Evolutionary conservation across 257 asterid genomes (phyloP).

Genomic region (Solanum arcanum): DNA sequence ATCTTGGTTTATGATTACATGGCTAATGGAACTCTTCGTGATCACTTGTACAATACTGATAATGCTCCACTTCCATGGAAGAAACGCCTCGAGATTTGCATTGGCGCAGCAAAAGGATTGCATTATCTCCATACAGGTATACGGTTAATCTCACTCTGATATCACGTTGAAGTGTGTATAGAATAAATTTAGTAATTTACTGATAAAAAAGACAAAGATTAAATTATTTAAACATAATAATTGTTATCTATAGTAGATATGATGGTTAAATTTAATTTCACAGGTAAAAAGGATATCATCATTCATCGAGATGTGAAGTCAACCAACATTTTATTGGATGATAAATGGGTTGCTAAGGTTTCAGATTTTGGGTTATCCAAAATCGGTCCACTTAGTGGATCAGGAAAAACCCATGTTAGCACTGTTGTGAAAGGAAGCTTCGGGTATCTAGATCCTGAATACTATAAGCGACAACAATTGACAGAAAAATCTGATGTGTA

Average conservation of each 20-base stretch:
- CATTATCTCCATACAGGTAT: conserved; percentile 48
- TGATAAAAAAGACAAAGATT: neutral
- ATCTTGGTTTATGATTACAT: conserved; percentile 63
- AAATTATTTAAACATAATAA: neutral
- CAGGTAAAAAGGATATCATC: conserved; percentile 16
- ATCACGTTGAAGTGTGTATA: neutral
- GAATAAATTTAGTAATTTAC: neutral
- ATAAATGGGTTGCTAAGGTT: conserved; percentile 53
- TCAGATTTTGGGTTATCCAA: conserved; percentile 72
- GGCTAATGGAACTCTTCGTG: conserved; percentile 43
- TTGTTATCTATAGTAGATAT: neutral
- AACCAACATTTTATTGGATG: conserved; percentile 50
- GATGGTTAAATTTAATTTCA: neutral
- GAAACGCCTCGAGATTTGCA: conserved; percentile 40
- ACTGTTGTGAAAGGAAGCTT: conserved; percentile 65
- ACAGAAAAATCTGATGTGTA: conserved; percentile 66
- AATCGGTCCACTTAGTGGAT: conserved; percentile 32
- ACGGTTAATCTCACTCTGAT: neutral
- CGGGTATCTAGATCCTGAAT: conserved; percentile 66
- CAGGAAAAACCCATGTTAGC: conserved; percentile 35
- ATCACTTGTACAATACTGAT: conserved; percentile 31
- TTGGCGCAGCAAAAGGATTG: conserved; percentile 60
- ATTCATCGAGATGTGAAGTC: conserved; percentile 73
- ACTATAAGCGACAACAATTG: conserved; percentile 36
- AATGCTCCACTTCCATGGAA: conserved; percentile 38